Percentiles rank a stretch among this genome's conserved stretches.
phyloP scores from a whole-genome alignment of 257 asterid species.

The Asclepias syriaca region DNA sequence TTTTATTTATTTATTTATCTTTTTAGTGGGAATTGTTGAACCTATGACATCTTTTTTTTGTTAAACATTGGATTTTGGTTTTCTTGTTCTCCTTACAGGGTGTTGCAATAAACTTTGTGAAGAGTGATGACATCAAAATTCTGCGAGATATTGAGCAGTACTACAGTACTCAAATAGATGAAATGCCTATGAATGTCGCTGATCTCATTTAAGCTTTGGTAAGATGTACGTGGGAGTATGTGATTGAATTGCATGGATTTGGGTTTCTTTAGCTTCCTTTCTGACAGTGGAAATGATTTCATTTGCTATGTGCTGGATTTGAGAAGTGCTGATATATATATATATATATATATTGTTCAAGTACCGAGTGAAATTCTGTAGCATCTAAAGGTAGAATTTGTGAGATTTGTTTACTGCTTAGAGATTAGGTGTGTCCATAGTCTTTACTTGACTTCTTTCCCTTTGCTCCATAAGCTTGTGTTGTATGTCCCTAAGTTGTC shows the following conservation, averaged over 20 bases:
- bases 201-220: constrained; percentile 42
- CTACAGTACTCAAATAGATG: constrained; percentile 94
- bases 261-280: not conserved
- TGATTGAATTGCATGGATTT: constrained; percentile 1
- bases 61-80: not conserved
- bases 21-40: too few relatives aligned
- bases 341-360: not conserved
- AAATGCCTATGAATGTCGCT: constrained; percentile 98
- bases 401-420: too few relatives aligned
- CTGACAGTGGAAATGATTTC: not conserved
- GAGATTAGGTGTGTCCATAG: too few relatives aligned
- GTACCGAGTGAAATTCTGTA: not conserved
- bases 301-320: constrained; percentile 2
- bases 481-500: too few relatives aligned
- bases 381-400: too few relatives aligned
- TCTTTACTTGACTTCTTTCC: too few relatives aligned
- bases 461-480: too few relatives aligned
- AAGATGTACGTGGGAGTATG: not conserved
- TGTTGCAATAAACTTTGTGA: constrained; percentile 93
- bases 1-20: too few relatives aligned
- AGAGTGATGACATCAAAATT: constrained; percentile 89
- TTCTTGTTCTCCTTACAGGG: constrained; percentile 49
- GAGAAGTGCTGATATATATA: constrained; percentile 5
- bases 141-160: constrained; percentile 90
- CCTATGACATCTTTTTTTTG: not conserved